Percentiles rank a stretch among this genome's conserved stretches.
phyloP scores from a whole-genome alignment of 352 stramenopile genomes.

The Globisporangium alternatum region DNA sequence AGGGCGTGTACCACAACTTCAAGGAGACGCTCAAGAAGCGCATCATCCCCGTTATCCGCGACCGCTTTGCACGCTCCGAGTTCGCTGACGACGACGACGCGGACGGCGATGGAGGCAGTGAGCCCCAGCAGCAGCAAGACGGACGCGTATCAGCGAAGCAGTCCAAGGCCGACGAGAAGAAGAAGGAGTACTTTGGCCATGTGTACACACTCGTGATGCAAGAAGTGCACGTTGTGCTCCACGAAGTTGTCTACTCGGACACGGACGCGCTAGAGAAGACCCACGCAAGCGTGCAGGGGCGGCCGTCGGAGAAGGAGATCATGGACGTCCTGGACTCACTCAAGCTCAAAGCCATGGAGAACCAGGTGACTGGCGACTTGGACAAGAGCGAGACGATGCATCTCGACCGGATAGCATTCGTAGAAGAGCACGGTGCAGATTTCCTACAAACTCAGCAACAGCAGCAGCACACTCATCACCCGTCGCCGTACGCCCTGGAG shows the following conservation, averaged over 20 bases:
- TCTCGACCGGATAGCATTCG: slow-evolving; percentile 61
- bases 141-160: background rate
- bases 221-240: slow-evolving; percentile 67
- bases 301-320: slow-evolving; percentile 26
- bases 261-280: slow-evolving; percentile 34
- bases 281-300: slow-evolving; percentile 17
- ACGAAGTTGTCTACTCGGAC: slow-evolving; percentile 53
- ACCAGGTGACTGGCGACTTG: slow-evolving; percentile 60
- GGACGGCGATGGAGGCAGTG: slow-evolving; percentile 8
- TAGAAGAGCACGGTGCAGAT: slow-evolving; percentile 30
- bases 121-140: slow-evolving; percentile 3
- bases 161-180: slow-evolving; percentile 21
- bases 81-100: slow-evolving; percentile 22
- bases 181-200: slow-evolving; percentile 60
- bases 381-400: slow-evolving; percentile 66
- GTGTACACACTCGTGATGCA: slow-evolving; percentile 74
- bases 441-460: slow-evolving; percentile 1
- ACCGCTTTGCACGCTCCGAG: slow-evolving; percentile 37
- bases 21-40: slow-evolving; percentile 84
- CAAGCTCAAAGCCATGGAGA: slow-evolving; percentile 55
- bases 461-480: slow-evolving; percentile 1
- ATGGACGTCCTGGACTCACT: slow-evolving; percentile 32
- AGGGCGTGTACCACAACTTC: slow-evolving; percentile 76
- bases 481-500: slow-evolving; percentile 18
- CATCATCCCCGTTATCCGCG: slow-evolving; percentile 67